Evolutionary conservation across 108 stramenopile genomes (phyloP), one percentile per base, ranked within the genome.

Genomic region (Cyclotella cryptica): DNA sequence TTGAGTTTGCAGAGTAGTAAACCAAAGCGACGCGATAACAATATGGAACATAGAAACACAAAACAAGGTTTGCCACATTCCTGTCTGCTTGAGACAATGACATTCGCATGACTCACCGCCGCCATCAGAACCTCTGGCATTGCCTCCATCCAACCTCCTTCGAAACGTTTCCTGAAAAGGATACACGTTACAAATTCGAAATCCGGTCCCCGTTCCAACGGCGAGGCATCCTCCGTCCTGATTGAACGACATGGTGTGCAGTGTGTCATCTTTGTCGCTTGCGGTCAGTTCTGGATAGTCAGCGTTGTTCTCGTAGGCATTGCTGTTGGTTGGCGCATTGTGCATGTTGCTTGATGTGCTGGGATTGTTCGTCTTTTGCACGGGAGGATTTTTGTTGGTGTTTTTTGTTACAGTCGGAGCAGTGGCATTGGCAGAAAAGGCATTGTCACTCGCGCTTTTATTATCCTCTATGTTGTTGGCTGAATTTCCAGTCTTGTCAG

Each of bases 151-250:
- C 60, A 93, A 70, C 12, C 55, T 66, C 15, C 97, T 80, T 13
- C 88, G 82, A 51, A 98, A 97, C 2, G 95, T 93, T 58, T 97
- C 92, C 39, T 91, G 84, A 77, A 90, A 99, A 0, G 99, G 99
- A 75, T 92, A 78, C 21, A 97, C 88, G 78, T 98, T 98, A 87
- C 96, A 98, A 49, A 99, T 98, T 10, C 94, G 81, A 82, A 99
- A 99, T 5, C 98, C 98, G 21, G 64, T 77, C n/a, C 87, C 90
- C 0, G 97, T 98, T 47, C 98, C 97, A 40, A 97, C 77, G 0
- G 96, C 90, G 14, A 97, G 79, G 52, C 96, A 97, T 35, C 93
- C 95, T 18, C 92, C 91, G 62, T 96, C 95, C 71, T 96, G 95
- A 75, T 96, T 96, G 81, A 96, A 96, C 41, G 80, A 53, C 62